Evolutionary conservation across 331 rosid species (phyloP).

Genomic region (Pyrus hybrid): DNA sequence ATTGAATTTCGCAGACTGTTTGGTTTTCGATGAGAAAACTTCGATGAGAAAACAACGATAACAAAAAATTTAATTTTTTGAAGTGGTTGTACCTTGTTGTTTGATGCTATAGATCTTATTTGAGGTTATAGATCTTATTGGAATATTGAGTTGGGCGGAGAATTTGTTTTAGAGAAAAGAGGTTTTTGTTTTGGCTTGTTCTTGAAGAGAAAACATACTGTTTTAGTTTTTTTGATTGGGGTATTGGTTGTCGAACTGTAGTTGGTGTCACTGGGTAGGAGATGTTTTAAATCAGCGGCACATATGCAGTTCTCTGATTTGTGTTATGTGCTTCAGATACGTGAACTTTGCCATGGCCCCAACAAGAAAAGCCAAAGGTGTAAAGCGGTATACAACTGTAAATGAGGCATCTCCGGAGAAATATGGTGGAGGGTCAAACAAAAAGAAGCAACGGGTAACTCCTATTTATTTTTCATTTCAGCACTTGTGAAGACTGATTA

Average conservation of each 20-base stretch:
- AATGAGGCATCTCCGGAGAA: conserved; percentile 52
- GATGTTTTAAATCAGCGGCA: background rate
- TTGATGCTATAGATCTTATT: background rate
- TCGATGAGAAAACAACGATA: no score
- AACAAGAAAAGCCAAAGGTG: conserved; percentile 38
- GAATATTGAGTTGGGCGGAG: no score
- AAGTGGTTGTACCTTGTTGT: background rate
- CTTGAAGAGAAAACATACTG: background rate
- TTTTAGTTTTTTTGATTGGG: background rate
- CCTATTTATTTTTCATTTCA: background rate
- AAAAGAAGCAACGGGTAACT: conserved; percentile 45
- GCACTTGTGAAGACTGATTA: background rate
- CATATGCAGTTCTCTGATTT: background rate
- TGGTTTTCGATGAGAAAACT: no score
- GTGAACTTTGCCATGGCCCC: conserved; percentile 54
- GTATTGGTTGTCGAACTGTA: background rate
- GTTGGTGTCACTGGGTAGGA: background rate
- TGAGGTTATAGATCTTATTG: background rate
- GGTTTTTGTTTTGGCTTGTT: background rate
- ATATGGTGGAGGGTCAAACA: conserved; percentile 34
- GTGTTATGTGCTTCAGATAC: conserved; percentile 22
- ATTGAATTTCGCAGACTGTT: no score
- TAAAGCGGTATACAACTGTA: conserved; percentile 35
- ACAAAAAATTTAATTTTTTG: background rate
- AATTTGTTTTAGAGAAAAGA: background rate